These are phyloP conservation scores for Trametes versicolor DNA, from an alignment of 1,284 basidiomycete genomes.

Conservation along the genomic window DNA sequence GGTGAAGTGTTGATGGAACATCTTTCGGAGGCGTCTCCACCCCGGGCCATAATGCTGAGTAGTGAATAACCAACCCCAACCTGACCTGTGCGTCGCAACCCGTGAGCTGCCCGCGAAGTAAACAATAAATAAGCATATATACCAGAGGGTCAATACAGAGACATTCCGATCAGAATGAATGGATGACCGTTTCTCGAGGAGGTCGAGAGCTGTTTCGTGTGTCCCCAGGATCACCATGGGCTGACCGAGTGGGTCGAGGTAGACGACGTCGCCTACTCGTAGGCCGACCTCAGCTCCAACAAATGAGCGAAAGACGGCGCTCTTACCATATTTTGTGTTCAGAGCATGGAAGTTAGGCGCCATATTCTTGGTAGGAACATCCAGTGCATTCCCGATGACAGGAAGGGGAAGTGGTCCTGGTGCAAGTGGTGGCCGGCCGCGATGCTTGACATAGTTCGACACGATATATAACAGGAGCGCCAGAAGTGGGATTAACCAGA, in stretches of 20 bases:
- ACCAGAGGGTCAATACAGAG: neutral
- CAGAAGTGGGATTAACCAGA: too few relatives aligned
- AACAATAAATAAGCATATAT: neutral
- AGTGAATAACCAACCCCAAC: constrained; percentile 11
- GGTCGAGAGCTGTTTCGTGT: constrained; percentile 33
- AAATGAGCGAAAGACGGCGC: too few relatives aligned
- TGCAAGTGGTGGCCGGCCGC: too few relatives aligned
- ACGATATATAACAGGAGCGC: too few relatives aligned
- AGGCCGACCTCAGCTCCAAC: too few relatives aligned
- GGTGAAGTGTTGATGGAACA: constrained; percentile 23
- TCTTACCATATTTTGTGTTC: neutral
- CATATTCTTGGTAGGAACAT: constrained; percentile 9
- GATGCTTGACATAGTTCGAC: too few relatives aligned
- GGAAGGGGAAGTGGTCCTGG: constrained; percentile 10
- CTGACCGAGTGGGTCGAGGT: constrained; percentile 35
- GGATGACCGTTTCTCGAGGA: constrained; percentile 37
- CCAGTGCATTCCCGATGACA: constrained; percentile 19
- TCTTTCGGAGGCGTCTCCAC: constrained; percentile 20
- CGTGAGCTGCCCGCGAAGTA: neutral
- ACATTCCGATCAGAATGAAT: constrained; percentile 37
- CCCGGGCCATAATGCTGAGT: constrained; percentile 11
- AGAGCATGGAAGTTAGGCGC: neutral
- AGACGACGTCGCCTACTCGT: constrained; percentile 35
- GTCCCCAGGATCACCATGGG: constrained; percentile 40
- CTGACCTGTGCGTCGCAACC: constrained; percentile 9